Evolutionary conservation across 768 basidiomycete genomes (phyloP).

Genomic region (Amanita thiersii): DNA sequence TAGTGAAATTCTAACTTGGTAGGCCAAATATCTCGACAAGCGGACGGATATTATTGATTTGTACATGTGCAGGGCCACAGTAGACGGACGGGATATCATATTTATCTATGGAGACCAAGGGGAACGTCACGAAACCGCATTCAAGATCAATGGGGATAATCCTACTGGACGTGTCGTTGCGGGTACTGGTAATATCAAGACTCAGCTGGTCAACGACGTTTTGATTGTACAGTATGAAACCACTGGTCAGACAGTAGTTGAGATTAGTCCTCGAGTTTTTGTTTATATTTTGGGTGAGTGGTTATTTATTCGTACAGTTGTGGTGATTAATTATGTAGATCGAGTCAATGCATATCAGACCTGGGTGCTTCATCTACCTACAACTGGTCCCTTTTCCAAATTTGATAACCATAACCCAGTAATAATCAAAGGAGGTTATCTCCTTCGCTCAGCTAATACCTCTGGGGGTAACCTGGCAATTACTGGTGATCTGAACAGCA

Average conservation of each 20-base stretch:
- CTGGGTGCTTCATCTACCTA: conserved; percentile 39
- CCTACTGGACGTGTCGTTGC: conserved; percentile 26
- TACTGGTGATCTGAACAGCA: conserved; percentile 35
- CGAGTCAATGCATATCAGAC: conserved; percentile 41
- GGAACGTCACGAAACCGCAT: conserved; percentile 42
- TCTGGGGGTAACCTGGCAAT: conserved; percentile 30
- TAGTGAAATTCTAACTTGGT: conserved; percentile 43
- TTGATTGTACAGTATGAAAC: conserved; percentile 38
- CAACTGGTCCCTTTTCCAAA: conserved; percentile 24
- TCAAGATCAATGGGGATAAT: conserved; percentile 23
- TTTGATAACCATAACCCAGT: conserved; percentile 34
- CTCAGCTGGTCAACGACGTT: conserved; percentile 24
- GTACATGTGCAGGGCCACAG: conserved; percentile 30
- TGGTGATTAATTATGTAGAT: conserved; percentile 21
- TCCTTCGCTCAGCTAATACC: conserved; percentile 30
- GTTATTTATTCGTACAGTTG: not conserved
- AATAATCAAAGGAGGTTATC: conserved; percentile 40
- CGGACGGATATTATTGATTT: not conserved
- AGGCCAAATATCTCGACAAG: not conserved
- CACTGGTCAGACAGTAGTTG: conserved; percentile 36
- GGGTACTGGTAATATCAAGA: conserved; percentile 26
- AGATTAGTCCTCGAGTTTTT: conserved; percentile 29
- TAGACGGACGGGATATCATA: conserved; percentile 39
- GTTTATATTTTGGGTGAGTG: conserved; percentile 37
- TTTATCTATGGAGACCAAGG: conserved; percentile 38